Conservation (phyloP, 2,329 filamentous ascomycete genomes). For the Juglanconis oblonga region DNA sequence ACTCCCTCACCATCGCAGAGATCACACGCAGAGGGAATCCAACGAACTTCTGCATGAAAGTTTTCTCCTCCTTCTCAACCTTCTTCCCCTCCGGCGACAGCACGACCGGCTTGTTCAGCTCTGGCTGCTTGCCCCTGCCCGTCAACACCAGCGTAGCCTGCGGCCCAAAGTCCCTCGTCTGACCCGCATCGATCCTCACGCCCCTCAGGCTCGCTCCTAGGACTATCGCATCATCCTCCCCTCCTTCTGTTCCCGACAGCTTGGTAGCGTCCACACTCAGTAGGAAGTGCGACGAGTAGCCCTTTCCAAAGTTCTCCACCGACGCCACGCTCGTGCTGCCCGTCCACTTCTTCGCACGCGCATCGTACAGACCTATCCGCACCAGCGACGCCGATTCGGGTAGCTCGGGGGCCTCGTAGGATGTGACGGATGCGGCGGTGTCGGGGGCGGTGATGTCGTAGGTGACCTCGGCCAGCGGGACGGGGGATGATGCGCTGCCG, state of each 20-base stretch:
- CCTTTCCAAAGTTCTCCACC: slow-evolving; percentile 57
- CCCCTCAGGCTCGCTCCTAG: slow-evolving; percentile 53
- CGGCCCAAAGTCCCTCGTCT: slow-evolving; percentile 64
- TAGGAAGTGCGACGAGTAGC: slow-evolving; percentile 56
- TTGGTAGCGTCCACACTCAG: slow-evolving; percentile 44
- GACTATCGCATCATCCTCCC: slow-evolving; percentile 35
- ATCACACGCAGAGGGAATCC: background rate
- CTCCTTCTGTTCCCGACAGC: slow-evolving; percentile 1
- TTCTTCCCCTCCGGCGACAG: slow-evolving; percentile 59
- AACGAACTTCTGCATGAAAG: slow-evolving; percentile 64
- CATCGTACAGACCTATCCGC: slow-evolving; percentile 57
- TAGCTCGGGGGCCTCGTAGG: slow-evolving; percentile 57
- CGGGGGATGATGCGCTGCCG: slow-evolving; percentile 31
- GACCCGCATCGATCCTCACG: slow-evolving; percentile 60
- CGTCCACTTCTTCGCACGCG: slow-evolving; percentile 43
- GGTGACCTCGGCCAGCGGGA: slow-evolving; percentile 53
- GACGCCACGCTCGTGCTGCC: slow-evolving; percentile 55
- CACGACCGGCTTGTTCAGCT: slow-evolving; percentile 63
- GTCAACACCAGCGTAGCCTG: slow-evolving; percentile 51
- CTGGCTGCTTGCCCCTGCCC: slow-evolving; percentile 50
- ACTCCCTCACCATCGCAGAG: background rate
- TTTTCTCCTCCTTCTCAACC: slow-evolving; percentile 57
- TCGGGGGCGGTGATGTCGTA: slow-evolving; percentile 45
- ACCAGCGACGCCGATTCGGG: slow-evolving; percentile 45
- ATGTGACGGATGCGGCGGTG: slow-evolving; percentile 42